These are phyloP conservation scores for Cyphellophora europaea DNA, from an alignment of 2,329 filamentous ascomycete species.

Conservation along the genomic window DNA sequence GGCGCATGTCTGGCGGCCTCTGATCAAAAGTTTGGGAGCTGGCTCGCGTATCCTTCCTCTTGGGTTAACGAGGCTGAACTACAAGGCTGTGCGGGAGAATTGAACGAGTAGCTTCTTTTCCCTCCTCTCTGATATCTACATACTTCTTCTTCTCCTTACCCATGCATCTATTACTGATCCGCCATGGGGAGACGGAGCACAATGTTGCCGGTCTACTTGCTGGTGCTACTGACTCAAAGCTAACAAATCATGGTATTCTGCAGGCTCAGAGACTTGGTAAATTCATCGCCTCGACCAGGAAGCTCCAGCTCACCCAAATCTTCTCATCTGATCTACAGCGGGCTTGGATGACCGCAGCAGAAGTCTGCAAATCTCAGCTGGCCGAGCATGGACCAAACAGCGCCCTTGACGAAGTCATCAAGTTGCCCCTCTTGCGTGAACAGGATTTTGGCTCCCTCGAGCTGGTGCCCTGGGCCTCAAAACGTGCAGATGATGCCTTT, in stretches of 20 bases:
- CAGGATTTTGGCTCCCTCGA: conserved; percentile 32
- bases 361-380: conserved; percentile 41
- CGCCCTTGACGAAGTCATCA: conserved; percentile 5
- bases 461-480: conserved; percentile 21
- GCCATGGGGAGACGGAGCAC: conserved; percentile 85
- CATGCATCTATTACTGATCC: conserved; percentile 67
- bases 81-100: too few relatives aligned
- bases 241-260: conserved; percentile 73
- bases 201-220: conserved; percentile 62
- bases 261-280: conserved; percentile 65
- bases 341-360: conserved; percentile 61
- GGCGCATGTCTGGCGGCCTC: too few relatives aligned
- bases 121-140: too few relatives aligned
- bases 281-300: conserved; percentile 51
- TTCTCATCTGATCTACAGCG: conserved; percentile 73
- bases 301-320: conserved; percentile 57
- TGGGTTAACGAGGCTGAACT: too few relatives aligned
- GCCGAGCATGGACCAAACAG: background rate
- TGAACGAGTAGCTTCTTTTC: too few relatives aligned
- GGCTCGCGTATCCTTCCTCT: too few relatives aligned
- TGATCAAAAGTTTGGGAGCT: too few relatives aligned
- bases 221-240: conserved; percentile 66
- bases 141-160: too few relatives aligned
- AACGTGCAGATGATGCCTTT: conserved; percentile 9
- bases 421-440: conserved; percentile 24